Evolutionary conservation across 805 yeast species (phyloP), one percentile per base, ranked within the genome.

Genomic region (Candida schatavii): DNA sequence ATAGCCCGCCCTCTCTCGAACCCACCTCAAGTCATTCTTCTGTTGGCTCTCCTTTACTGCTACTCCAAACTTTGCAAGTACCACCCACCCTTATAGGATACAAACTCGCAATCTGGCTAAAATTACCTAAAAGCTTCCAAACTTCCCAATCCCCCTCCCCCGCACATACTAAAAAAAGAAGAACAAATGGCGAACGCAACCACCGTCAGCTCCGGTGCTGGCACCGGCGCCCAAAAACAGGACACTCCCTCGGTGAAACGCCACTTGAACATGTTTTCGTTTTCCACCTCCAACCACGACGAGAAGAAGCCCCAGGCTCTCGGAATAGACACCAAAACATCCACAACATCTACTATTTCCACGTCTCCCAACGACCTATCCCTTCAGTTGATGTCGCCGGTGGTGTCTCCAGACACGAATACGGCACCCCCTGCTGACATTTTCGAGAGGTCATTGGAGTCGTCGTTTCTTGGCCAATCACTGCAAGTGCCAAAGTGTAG

Each of bases 381-480:
- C 11, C 19, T 18, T 14, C 39, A 36, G 19, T 18, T 36, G 5
- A 36, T 36, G 18, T 36, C 39, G 13, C 39, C 39, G 11, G 30
- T 36, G 13, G 15, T n/a, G 13, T 36, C 39, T 25, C 39, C 39
- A n/a, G 39, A 36, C 10, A 17, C 13, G 17, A 22, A 36, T 5
- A 13, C 15, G 15, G 15, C 27, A 9, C 28, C 23, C 11, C 13
- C 39, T n/a, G 49, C 55, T 29, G 51, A 54, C 45, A 70, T 70
- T 37, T 70, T 70, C 46, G 75, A 70, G 51, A 54, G 74, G 17
- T 64, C 69, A 14, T 74, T 68, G 45, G 73, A 68, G 19, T 20
- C 22, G 41, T 45, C 35, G 21, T 31, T 31, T 13, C 15, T 11
- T 15, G 18, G 20, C 6, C 15, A 11, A 7, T 7, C 11, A 7